Evolutionary conservation across 208 protist genomes (phyloP), one percentile per base, ranked within the genome.

Genomic region (Wallacemonas sp.): DNA sequence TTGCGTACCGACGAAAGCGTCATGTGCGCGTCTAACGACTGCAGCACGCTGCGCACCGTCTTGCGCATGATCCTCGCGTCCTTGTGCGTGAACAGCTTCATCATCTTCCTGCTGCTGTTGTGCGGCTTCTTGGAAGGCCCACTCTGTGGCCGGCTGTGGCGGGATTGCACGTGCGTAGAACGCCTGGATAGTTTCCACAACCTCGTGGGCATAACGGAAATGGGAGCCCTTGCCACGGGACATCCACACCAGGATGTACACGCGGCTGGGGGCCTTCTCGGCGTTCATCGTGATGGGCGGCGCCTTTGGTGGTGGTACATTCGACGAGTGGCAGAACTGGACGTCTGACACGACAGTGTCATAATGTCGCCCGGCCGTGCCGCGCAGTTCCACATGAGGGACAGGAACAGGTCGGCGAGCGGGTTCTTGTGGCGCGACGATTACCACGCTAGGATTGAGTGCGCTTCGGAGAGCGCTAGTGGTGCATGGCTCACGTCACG

Each of bases 181-280:
- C 7, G 50, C 11, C 11, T 39, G 16, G 50, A 57, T 5, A 20
- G 36, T 38, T 4, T 10, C 31, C 7, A 25, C 20, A 7, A 23
- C 33, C n/a, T 44, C 10, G 31, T 38, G 42, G 8, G 55, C 29
- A 3, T 3, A 14, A 3, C 36, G 36, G 38, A 62, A 46, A 22
- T 39, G 8, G 28, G 57, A 28, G 5, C 36, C 57, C 36, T 46
- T 62, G 50, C 50, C 50, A 20, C 50, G 50, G 12, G 29, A 3
- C 50, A 57, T 57, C 50, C 31, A 39, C 50, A 57, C 50, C 50
- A 57, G 44, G 44, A 49, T 49, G 44, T 49, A 49, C 50, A 57
- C 5, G 23, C 50, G 50, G 12, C 16, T 25, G 12, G 3, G 4
- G 50, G 31, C 50, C 50, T 20, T 5, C 44, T 49, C 44, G 44